Evolutionary conservation across 108 stramenopile genomes (phyloP), one percentile per base, ranked within the genome.

Genomic region (Discostella pseudostelligera): DNA sequence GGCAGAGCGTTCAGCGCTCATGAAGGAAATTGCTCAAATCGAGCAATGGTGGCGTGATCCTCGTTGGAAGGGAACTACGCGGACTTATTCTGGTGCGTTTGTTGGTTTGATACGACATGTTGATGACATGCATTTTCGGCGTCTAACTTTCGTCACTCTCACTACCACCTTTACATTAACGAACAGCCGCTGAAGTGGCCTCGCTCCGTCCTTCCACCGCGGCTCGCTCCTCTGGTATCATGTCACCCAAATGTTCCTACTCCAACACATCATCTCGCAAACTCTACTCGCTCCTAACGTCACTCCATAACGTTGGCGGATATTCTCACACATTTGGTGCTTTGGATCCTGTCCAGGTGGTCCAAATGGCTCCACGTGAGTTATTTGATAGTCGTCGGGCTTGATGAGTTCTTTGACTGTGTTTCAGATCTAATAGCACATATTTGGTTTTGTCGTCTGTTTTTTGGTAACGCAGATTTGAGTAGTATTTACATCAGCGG

Each of bases 241-340:
- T 76, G 11, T 72, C 87, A 45, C 80, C 86, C 64, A 85, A 86
- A 57, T 63, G 65, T 28, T 69, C 71, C 69, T 89, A 83, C 66
- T 81, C 86, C 29, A 79, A 83, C 54, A 46, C 45, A 16, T 80
- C 85, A 21, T 84, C 89, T 40, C 69, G 59, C 19, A 88, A 89
- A 61, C 79, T 94, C 11, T 94, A 82, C 64, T 66, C 37, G 45
- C 78, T 94, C 12, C 75, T 94, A 45, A 53, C 56, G n/a, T 59
- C 74, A 9, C 77, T 94, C n/a, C 82, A 89, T 51, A 20, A 49
- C 10, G 53, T 48, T 11, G 92, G 93, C 5, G 92, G 90, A 4
- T 96, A 93, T 69, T 87, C 87, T 7, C 94, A 95, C 76, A 98
- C 97, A 25, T 98, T 96, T 79, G 97, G 97, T 21, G 93, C 95